Percentiles rank a stretch among this genome's conserved stretches.
Conservation (phyloP, 2,329 filamentous ascomycete genomes). For the Botrytis porri region DNA sequence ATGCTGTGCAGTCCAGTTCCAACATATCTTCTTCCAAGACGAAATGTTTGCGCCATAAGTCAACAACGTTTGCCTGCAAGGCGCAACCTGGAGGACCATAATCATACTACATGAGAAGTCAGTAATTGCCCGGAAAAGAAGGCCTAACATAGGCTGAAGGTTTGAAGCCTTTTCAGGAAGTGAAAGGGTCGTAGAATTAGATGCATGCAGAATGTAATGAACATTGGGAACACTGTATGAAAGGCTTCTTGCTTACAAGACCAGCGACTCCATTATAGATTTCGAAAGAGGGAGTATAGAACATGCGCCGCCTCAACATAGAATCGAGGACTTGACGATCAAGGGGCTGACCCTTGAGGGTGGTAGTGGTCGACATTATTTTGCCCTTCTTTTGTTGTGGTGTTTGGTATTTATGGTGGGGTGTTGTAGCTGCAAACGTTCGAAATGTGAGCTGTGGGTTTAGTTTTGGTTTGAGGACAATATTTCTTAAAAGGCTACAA, state of each 20-base stretch:
- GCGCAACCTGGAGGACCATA: slow-evolving; percentile 57
- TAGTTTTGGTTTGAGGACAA: slow-evolving; percentile 24
- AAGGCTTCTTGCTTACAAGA: slow-evolving; percentile 53
- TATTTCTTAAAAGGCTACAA: slow-evolving; percentile 41
- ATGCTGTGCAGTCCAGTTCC: slow-evolving; percentile 78
- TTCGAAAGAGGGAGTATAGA: slow-evolving; percentile 95
- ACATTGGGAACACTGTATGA: background rate
- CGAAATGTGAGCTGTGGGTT: slow-evolving; percentile 31
- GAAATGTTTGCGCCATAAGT: slow-evolving; percentile 72
- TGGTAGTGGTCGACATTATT: slow-evolving; percentile 64
- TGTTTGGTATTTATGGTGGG: slow-evolving; percentile 38
- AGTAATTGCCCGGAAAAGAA: background rate
- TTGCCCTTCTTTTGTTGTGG: slow-evolving; percentile 22
- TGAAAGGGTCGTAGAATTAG: background rate
- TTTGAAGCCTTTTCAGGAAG: background rate
- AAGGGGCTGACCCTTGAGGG: slow-evolving; percentile 84
- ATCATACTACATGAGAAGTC: background rate
- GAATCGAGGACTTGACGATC: slow-evolving; percentile 79
- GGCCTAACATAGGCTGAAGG: background rate
- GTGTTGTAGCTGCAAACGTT: slow-evolving; percentile 42
- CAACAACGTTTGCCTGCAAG: slow-evolving; percentile 66
- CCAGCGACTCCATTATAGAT: slow-evolving; percentile 88
- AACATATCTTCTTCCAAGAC: slow-evolving; percentile 73
- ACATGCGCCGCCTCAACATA: slow-evolving; percentile 82
- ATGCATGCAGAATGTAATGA: background rate